phyloP scores from a whole-genome alignment of 75 land plant genomes.

The Pinus albicaulis region DNA sequence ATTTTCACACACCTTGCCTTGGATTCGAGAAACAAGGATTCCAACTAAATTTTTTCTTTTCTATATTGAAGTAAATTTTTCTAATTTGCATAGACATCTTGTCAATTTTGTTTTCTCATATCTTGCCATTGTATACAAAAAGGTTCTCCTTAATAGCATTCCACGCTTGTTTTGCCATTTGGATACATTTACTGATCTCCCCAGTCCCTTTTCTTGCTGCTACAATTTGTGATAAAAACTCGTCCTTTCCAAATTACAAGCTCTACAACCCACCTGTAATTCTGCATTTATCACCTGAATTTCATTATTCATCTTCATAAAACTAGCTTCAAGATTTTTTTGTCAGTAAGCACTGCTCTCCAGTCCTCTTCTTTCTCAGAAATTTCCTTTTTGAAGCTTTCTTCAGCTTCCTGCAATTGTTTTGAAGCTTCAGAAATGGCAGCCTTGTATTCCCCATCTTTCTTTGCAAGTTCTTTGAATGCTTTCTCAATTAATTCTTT shows the following conservation, averaged over 20 bases:
- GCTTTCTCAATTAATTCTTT: no score
- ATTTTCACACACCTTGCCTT: background rate
- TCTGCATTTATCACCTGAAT: no score
- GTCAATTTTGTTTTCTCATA: background rate
- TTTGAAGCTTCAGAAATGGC: no score
- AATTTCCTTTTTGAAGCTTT: no score
- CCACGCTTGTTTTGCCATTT: background rate
- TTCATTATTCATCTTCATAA: no score
- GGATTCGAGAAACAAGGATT: background rate
- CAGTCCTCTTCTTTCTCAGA: no score
- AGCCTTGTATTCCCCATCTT: no score
- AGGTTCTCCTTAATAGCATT: background rate
- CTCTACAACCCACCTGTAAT: background rate
- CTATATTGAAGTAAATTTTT: background rate
- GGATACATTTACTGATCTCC: background rate
- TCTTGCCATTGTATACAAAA: background rate
- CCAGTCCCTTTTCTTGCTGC: background rate
- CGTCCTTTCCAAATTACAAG: background rate
- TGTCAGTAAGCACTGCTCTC: no score
- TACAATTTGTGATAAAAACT: background rate
- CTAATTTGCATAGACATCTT: no score
- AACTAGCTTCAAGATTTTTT: no score
- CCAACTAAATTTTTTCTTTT: background rate
- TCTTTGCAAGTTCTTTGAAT: no score
- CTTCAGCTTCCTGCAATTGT: no score